Evolutionary conservation across 2,329 filamentous ascomycete species (phyloP).

Genomic region (Anisogramma anomala): DNA sequence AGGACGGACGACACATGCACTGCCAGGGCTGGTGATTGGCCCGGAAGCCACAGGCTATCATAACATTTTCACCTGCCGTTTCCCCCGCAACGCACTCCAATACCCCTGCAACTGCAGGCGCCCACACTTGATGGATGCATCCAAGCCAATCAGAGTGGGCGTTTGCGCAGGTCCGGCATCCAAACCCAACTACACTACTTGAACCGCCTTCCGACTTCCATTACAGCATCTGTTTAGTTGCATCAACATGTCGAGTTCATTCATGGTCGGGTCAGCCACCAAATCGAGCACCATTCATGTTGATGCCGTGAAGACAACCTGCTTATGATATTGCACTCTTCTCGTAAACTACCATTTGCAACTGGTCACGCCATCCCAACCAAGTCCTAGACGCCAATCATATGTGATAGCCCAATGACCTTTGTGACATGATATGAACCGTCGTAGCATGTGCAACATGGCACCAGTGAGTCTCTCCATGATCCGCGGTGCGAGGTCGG

Average conservation of each 20-base stretch:
- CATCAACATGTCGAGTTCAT: no score
- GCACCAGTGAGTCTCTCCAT: conserved; percentile 10
- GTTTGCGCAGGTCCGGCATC: no score
- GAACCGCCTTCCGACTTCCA: no score
- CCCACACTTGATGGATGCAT: background rate
- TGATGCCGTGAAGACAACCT: background rate
- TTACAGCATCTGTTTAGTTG: no score
- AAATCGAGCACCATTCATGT: no score
- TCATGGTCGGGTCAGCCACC: no score
- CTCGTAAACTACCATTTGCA: conserved; percentile 8
- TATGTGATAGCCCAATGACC: conserved; percentile 8
- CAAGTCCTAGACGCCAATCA: conserved; percentile 5
- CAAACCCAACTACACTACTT: no score
- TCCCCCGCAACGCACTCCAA: conserved; percentile 13
- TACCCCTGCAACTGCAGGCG: background rate
- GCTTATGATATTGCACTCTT: conserved; percentile 1
- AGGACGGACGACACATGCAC: conserved; percentile 7
- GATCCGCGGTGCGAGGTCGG: background rate
- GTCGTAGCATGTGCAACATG: conserved; percentile 15
- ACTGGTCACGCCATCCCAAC: conserved; percentile 4
- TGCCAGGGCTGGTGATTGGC: no score
- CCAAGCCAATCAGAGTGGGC: background rate
- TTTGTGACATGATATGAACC: conserved; percentile 24
- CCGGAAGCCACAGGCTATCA: no score
- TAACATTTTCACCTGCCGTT: no score